Percentiles rank a stretch among this genome's conserved stretches.
Conservation (phyloP, 2,329 filamentous ascomycete species). For the Exophiala bonariae region DNA sequence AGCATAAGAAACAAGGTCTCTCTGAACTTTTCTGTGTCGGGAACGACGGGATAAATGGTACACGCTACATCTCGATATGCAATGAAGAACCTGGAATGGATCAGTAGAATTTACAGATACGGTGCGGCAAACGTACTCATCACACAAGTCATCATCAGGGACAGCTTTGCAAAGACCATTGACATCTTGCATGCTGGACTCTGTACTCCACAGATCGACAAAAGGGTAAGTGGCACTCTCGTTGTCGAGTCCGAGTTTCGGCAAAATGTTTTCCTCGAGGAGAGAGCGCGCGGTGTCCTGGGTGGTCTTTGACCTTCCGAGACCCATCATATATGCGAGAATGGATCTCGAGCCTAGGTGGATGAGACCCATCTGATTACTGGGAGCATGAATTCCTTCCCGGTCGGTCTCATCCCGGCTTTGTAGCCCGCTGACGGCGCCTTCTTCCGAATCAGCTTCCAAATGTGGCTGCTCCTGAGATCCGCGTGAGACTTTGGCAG, state of each 20-base stretch:
- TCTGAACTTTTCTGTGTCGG: conserved; percentile 57
- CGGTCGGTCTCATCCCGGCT: conserved; percentile 33
- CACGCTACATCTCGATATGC: conserved; percentile 60
- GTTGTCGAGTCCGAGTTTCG: conserved; percentile 64
- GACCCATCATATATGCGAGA: conserved; percentile 58
- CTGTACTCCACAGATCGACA: conserved; percentile 64
- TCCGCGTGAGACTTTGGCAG: conserved; percentile 4
- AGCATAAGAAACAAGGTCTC: conserved; percentile 55
- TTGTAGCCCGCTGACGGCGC: conserved; percentile 8
- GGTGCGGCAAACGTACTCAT: conserved; percentile 41
- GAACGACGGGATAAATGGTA: conserved; percentile 61
- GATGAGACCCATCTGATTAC: conserved; percentile 60
- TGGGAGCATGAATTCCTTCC: conserved; percentile 62
- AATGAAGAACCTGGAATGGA: conserved; percentile 49
- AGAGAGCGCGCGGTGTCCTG: conserved; percentile 52
- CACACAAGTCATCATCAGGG: conserved; percentile 58
- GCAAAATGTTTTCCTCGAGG: conserved; percentile 61
- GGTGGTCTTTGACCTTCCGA: conserved; percentile 51
- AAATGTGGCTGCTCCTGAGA: conserved; percentile 5
- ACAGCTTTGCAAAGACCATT: conserved; percentile 60
- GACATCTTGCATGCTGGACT: conserved; percentile 58
- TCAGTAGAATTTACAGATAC: conserved; percentile 11
- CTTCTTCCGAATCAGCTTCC: conserved; percentile 13
- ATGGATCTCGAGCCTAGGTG: conserved; percentile 64
- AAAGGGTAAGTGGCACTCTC: conserved; percentile 66